Evolutionary conservation across 1,284 basidiomycete species (phyloP).

Genomic region (Microbotryum violaceum): DNA sequence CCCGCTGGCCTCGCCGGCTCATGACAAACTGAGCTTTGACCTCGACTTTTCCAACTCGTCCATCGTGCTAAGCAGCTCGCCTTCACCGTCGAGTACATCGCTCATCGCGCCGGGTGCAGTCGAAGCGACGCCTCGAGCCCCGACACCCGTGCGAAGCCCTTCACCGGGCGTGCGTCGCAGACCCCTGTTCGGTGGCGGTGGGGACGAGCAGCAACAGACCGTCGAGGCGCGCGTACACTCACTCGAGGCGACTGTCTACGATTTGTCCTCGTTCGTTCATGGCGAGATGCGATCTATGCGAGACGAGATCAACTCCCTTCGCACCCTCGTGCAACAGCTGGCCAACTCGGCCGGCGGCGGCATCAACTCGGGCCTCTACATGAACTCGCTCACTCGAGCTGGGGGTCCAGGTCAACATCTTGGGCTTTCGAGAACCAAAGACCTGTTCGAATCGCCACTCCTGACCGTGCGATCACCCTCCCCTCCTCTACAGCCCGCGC

Average conservation of each 20-base stretch:
- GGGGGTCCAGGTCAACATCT: background rate
- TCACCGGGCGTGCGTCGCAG: too few relatives aligned
- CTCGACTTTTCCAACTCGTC: too few relatives aligned
- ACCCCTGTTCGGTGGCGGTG: conserved; percentile 2
- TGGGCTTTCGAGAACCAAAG: conserved; percentile 5
- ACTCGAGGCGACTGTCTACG: conserved; percentile 23
- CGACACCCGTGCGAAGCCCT: too few relatives aligned
- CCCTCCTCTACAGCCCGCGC: conserved; percentile 3
- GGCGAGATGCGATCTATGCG: conserved; percentile 20
- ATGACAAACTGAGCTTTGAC: too few relatives aligned
- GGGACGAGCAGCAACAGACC: background rate
- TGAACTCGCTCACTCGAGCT: too few relatives aligned
- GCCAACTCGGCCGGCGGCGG: background rate
- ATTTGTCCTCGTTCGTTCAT: conserved; percentile 14
- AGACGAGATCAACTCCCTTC: conserved; percentile 20
- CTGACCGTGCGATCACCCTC: conserved; percentile 28
- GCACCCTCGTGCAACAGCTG: conserved; percentile 20
- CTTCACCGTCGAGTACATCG: conserved; percentile 4
- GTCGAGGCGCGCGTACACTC: conserved; percentile 9
- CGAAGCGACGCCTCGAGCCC: too few relatives aligned
- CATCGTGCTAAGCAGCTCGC: conserved; percentile 3
- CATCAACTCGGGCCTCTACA: too few relatives aligned
- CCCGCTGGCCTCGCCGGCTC: background rate
- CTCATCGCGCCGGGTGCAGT: background rate
- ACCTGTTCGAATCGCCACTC: conserved; percentile 20